Base-by-base conservation (phyloP, 2,329 filamentous ascomycete species). In the Hypoxylon sp. region DNA sequence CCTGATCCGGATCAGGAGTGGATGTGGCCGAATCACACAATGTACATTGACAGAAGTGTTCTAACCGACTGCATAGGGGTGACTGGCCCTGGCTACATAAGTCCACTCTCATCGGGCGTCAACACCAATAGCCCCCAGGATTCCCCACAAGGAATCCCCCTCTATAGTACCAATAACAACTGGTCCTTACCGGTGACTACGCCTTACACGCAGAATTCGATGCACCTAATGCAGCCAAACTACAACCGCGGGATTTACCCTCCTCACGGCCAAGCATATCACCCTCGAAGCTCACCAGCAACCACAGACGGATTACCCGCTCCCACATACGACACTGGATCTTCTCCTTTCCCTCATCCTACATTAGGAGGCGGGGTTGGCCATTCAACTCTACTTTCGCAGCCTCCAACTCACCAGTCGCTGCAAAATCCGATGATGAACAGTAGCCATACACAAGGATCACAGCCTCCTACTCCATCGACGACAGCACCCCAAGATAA, bases 281-380 rank as follows among this genome's bases (percentile, higher is more conserved):
- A n/a, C n/a, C 80, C 85, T 70, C 80, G 83, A 72, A 83, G 82
- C 72, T 82, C 86, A 45, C 85, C 86, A 72, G 89, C 89, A 55
- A 90, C 87, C 6, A 82, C 84, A 28, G 84, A 93, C 75, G 85
- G 84, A 52, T 82, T 94, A 60, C 86, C 91, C 66, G 84, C 87
- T 60, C 88, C 91, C 65, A 86, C 90, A 5, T 93, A 90, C 79
- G 90, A 92, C 69, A 83, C 88, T 68, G 88, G 89, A 71, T 85
- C 91, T 66, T 86, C 89, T 48, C 84, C 89, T 34, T 93, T 90
- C 77, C 85, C 89, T 66, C 86, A 87, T 71, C 82, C 87, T 17
- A 84, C 89, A 75, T 84, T 86, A 10, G 86, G 86, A 59, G 83
- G 85, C 17, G 79, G 81, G 32, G 75, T 77, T 38, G 75, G 76